These are phyloP conservation scores for Penicillium verhagenii DNA, from an alignment of 495 filamentous ascomycete species.

Conservation along the genomic window DNA sequence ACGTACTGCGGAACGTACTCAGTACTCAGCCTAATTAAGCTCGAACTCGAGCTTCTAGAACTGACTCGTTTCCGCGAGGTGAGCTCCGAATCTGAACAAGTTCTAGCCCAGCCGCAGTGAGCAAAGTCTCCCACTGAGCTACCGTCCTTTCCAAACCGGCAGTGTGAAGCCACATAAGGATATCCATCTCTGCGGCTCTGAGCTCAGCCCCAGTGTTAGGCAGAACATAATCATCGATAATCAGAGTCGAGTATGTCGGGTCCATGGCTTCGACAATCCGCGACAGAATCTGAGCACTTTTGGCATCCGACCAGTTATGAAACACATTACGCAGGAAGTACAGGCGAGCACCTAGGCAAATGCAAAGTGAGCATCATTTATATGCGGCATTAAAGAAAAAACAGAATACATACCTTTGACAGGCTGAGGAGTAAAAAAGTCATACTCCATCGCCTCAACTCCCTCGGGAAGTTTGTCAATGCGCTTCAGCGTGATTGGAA, in stretches of 20 bases:
- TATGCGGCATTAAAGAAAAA: background rate
- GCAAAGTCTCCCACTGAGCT: slow-evolving; percentile 33
- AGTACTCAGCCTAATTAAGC: background rate
- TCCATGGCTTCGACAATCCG: slow-evolving; percentile 32
- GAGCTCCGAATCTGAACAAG: slow-evolving; percentile 33
- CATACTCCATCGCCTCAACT: slow-evolving; percentile 35
- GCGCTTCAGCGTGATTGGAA: slow-evolving; percentile 35
- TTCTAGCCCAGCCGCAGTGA: slow-evolving; percentile 34
- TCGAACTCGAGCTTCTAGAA: slow-evolving; percentile 6
- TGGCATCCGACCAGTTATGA: slow-evolving; percentile 37
- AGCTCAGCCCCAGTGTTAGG: slow-evolving; percentile 34
- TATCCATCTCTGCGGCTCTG: slow-evolving; percentile 30
- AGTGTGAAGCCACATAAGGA: slow-evolving; percentile 37
- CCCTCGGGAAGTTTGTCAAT: slow-evolving; percentile 25
- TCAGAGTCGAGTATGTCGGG: slow-evolving; percentile 41
- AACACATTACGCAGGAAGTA: slow-evolving; percentile 43
- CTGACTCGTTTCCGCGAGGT: slow-evolving; percentile 11
- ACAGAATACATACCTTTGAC: slow-evolving; percentile 35
- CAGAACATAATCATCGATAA: slow-evolving; percentile 42
- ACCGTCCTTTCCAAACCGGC: slow-evolving; percentile 37
- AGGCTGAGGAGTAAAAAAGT: slow-evolving; percentile 45
- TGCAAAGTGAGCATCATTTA: background rate
- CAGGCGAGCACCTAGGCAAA: slow-evolving; percentile 32
- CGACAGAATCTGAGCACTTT: slow-evolving; percentile 22
- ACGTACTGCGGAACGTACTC: too few relatives aligned